Evolutionary conservation across 257 asterid species (phyloP), one percentile per base, ranked within the genome.

Genomic region (Solanum sparsipilum): DNA sequence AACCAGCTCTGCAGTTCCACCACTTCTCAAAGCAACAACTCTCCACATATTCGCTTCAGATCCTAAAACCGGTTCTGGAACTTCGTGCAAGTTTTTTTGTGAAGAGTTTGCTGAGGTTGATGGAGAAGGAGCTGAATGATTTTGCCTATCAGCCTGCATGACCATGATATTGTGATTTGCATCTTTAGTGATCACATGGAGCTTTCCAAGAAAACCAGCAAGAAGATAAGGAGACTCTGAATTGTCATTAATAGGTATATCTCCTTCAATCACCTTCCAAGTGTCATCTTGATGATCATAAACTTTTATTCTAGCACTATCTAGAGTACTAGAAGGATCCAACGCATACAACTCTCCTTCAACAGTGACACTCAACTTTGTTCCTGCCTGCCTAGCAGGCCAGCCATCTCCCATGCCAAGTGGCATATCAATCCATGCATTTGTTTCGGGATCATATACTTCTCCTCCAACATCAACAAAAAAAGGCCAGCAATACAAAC

Each of bases 391-490:
- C 91, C 94, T 90, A 12, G 99, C 98, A n/a, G 98, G 98, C 99
- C 99, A 96, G 20, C 99, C 98, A 86, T 94, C 99, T 6, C 98
- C 99, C 99, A 96, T 95, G 85, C 99, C 98, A 31, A 86, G 87
- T 10, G 98, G 98, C 98, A 96, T 96, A 87, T 95, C 98, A 10
- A 88, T 93, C 98, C 99, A 96, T 11, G 95, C 89, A 87, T 94
- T 94, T 12, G 95, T 93, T 83, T 94, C 98, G 2, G 98, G 99
- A 88, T 96, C 98, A 75, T 93, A 96, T 3, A 95, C 98, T 90
- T 96, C 98, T 72, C 99, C 99, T 9, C 99, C 99, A 44, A 96
- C 98, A 89, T 96, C 99, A 39, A 96, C 98, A 23, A 95, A 95
- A 89, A 96, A 95, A 0, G 98, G 99, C 98, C 98, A 95, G 87